A percentile compares a stretch with the other conserved stretches of the same genome.
phyloP scores from a whole-genome alignment of 306 rosid species.

The Trichosanthes truncata region DNA sequence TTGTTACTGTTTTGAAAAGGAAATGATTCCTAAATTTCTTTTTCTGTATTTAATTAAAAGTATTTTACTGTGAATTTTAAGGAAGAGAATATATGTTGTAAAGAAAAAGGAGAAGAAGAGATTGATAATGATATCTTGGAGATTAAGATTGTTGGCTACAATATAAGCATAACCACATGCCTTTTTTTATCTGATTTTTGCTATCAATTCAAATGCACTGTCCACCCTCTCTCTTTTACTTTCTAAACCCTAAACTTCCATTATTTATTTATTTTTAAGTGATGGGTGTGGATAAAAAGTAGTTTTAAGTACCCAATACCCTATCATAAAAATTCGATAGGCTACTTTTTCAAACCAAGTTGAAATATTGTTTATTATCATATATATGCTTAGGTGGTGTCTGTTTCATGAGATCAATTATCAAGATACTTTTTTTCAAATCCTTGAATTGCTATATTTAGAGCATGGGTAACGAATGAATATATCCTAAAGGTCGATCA shows the following conservation, averaged over 20 bases:
- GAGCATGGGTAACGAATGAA: too few species aligned
- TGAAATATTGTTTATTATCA: too few species aligned
- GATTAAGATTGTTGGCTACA: conserved; percentile 6
- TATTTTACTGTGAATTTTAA: neutral
- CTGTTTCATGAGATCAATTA: too few species aligned
- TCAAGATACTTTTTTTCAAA: too few species aligned
- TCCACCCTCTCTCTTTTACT: neutral
- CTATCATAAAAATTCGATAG: too few species aligned
- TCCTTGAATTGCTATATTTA: too few species aligned
- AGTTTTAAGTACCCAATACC: neutral
- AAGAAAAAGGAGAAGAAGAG: conserved; percentile 7
- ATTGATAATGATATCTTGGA: conserved; percentile 7
- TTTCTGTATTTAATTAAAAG: neutral
- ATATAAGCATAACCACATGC: neutral
- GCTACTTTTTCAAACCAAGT: neutral
- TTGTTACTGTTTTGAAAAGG: neutral
- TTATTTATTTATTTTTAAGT: too few species aligned
- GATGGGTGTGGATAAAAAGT: neutral
- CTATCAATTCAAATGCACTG: neutral
- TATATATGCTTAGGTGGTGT: too few species aligned
- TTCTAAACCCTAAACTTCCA: neutral
- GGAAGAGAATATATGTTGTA: conserved; percentile 9
- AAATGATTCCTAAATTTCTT: neutral
- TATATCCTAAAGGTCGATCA: too few species aligned
- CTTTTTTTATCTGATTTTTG: neutral